These are phyloP conservation scores for Zalerion maritima DNA, from an alignment of 495 filamentous ascomycete genomes.

Conservation along the genomic window DNA sequence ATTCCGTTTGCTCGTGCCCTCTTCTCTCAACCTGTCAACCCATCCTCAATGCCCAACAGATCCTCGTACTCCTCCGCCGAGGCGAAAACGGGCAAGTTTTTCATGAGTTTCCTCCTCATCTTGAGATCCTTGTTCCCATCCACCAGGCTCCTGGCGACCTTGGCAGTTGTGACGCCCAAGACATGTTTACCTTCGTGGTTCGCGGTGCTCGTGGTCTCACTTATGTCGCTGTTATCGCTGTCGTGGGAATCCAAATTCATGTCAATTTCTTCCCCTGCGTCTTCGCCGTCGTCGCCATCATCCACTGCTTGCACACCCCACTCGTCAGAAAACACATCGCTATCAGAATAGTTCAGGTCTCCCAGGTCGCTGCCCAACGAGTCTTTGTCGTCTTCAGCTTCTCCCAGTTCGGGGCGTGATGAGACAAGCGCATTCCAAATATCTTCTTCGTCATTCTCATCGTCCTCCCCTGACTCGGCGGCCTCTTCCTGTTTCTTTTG, in stretches of 20 bases:
- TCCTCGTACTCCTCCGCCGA: conserved; percentile 86
- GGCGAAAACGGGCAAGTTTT: conserved; percentile 80
- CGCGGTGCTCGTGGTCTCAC: conserved; percentile 11
- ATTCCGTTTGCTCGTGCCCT: background rate
- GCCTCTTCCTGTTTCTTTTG: conserved; percentile 31
- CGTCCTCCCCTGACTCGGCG: conserved; percentile 22
- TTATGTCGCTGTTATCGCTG: conserved; percentile 28
- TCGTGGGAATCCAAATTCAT: conserved; percentile 29
- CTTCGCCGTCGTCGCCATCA: conserved; percentile 32
- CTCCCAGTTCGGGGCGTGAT: conserved; percentile 64
- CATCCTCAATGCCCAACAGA: conserved; percentile 62
- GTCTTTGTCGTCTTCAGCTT: conserved; percentile 45
- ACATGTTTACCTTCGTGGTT: conserved; percentile 13
- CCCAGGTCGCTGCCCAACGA: conserved; percentile 50
- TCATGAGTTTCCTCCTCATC: conserved; percentile 68
- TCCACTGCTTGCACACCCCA: conserved; percentile 25
- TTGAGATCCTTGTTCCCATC: conserved; percentile 32
- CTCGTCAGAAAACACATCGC: conserved; percentile 11
- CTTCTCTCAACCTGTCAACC: conserved; percentile 13
- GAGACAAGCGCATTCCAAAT: conserved; percentile 90
- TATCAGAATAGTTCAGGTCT: conserved; percentile 44
- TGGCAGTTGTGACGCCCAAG: conserved; percentile 2
- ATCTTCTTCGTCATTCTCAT: conserved; percentile 51
- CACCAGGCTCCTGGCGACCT: conserved; percentile 13
- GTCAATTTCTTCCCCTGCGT: conserved; percentile 36